phyloP scores from a whole-genome alignment of 2,329 filamentous ascomycete species.

The Pyrenochaeta sp. region DNA sequence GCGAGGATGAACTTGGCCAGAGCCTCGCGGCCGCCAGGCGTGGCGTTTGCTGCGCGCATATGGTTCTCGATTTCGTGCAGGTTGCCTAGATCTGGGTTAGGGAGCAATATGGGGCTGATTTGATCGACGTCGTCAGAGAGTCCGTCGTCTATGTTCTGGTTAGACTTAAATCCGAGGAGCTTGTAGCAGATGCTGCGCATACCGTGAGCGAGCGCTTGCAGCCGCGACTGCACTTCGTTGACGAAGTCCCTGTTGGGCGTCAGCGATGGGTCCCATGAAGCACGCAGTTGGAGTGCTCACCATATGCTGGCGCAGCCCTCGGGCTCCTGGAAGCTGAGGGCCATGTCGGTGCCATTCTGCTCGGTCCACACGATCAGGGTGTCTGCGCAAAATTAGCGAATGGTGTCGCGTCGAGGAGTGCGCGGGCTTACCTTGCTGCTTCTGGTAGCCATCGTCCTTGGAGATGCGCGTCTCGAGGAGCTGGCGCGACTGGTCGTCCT shows the following conservation, averaged over 20 bases:
- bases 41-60: conserved; percentile 80
- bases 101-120: conserved; percentile 75
- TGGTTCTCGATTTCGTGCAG: conserved; percentile 83
- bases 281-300: conserved; percentile 57
- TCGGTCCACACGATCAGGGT: conserved; percentile 99
- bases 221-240: conserved; percentile 79
- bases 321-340: conserved; percentile 95
- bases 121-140: conserved; percentile 86
- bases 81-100: conserved; percentile 79
- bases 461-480: conserved; percentile 88
- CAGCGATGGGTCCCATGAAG: conserved; percentile 11
- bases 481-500: conserved; percentile 84
- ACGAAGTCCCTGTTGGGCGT: conserved; percentile 81
- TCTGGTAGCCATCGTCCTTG: conserved; percentile 96
- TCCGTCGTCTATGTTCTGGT: conserved; percentile 70
- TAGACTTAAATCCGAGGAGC: conserved; percentile 15
- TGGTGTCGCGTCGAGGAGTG: background rate
- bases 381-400: conserved; percentile 63
- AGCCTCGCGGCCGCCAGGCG: conserved; percentile 79
- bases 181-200: conserved; percentile 30
- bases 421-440: conserved; percentile 80
- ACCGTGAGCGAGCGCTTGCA: conserved; percentile 71
- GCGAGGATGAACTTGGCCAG: conserved; percentile 85
- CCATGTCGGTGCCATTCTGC: conserved; percentile 91
- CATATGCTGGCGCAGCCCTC: conserved; percentile 94